Evolutionary conservation across 31 red algal species (phyloP), one percentile per base, ranked within the genome.

Genomic region (Porphyra umbilicalis): DNA sequence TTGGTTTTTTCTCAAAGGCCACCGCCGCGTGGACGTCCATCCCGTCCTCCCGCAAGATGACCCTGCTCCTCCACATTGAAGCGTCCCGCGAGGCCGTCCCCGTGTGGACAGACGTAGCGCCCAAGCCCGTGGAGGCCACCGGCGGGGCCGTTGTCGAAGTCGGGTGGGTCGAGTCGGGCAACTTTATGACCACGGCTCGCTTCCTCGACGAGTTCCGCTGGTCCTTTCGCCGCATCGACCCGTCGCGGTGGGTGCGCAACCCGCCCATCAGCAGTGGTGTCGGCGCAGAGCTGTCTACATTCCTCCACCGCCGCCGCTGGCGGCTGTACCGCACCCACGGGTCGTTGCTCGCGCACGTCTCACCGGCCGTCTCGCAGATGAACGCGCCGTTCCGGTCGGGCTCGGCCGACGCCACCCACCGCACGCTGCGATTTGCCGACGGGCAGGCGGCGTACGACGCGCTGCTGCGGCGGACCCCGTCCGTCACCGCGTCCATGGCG

Each of bases 1-100:
- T 38, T 18, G 77, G 81, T 7, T 97, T 97, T 38, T 94, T 97
- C 36, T 25, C 33, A 15, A 39, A 20, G 10, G 79, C 87, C 3
- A 39, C 38, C 32, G 36, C 35, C 1, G 32, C 80, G 13, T 97
- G 95, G 95, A 13, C 87, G 33, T 35, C 57, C 13, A 89, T 97
- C 42, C 34, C 79, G 16, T 84, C 88, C 34, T 1, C 77, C 25
- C 77, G 87, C 1, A 94, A 97, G 83, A 81, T 94, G 35, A 94
- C 91, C 6, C 88, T 97, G n/a, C 90, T 93, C 86, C 82, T 97
- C 80, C 95, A 97, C 78, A 84, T 91, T n/a, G 95, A 97, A 82
- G 75, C 90, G 25, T 83, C 83, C 34, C 71, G 95, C 34, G 91
- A 89, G 67, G 75, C 33, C 31, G 79, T 82, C n/a, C 77, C 95